Percentiles rank a stretch among this genome's conserved stretches.
These are phyloP conservation scores for Plasmopara halstedii DNA, from an alignment of 352 stramenopile genomes.

Conservation along the genomic window DNA sequence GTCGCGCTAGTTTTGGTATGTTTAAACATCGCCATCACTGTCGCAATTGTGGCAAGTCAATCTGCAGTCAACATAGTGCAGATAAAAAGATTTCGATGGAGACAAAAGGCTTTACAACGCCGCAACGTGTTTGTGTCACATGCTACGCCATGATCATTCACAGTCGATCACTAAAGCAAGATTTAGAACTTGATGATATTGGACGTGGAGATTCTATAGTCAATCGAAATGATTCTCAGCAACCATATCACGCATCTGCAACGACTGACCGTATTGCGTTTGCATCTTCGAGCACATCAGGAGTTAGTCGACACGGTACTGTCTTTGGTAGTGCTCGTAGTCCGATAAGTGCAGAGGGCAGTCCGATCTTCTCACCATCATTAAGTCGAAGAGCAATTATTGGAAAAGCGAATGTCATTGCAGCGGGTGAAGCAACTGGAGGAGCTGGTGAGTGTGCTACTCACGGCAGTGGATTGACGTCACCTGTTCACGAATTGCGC, in stretches of 20 bases:
- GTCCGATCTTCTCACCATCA: constrained; percentile 10
- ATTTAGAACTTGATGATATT: constrained; percentile 25
- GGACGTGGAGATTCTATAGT: constrained; percentile 13
- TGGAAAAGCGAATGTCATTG: constrained; percentile 17
- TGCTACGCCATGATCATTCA: constrained; percentile 68
- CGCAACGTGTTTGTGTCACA: constrained; percentile 70
- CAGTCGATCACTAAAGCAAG: constrained; percentile 27
- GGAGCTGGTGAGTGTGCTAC: constrained; percentile 22
- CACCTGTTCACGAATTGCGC: constrained; percentile 46
- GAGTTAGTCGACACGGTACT: constrained; percentile 4
- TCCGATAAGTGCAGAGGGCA: constrained; percentile 12
- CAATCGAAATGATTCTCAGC: constrained; percentile 16
- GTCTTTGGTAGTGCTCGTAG: constrained; percentile 5
- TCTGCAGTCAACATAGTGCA: constrained; percentile 74
- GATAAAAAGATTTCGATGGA: constrained; percentile 73
- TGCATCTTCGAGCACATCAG: background rate
- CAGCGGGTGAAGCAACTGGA: constrained; percentile 27
- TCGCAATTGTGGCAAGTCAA: constrained; percentile 76
- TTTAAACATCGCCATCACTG: constrained; percentile 84
- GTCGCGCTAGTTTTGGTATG: constrained; percentile 64
- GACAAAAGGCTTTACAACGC: constrained; percentile 63
- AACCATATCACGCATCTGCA: constrained; percentile 22
- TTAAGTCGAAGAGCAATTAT: constrained; percentile 4
- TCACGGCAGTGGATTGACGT: constrained; percentile 16
- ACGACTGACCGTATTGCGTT: constrained; percentile 8